Evolutionary conservation across 2,329 filamentous ascomycete genomes (phyloP).

Genomic region (Raffaelea arxii): DNA sequence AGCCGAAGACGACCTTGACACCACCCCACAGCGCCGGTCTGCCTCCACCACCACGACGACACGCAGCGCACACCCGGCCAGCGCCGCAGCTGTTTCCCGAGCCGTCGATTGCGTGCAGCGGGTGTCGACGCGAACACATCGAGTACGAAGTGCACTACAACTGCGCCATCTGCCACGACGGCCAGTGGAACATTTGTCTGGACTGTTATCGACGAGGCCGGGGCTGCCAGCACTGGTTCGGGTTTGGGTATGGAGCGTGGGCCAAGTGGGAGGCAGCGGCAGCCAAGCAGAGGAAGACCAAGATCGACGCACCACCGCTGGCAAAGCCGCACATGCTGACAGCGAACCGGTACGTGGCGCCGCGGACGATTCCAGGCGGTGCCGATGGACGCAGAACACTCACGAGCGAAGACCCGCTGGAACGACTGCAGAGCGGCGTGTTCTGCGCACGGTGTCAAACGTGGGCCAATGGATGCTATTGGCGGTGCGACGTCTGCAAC

Average conservation of each 20-base stretch:
- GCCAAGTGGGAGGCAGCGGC: constrained; percentile 50
- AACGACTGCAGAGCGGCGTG: constrained; percentile 64
- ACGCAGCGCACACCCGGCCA: neutral
- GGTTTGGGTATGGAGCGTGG: constrained; percentile 68
- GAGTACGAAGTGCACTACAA: constrained; percentile 83
- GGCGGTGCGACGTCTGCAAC: constrained; percentile 81
- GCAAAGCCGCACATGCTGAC: constrained; percentile 48
- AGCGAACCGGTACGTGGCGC: constrained; percentile 45
- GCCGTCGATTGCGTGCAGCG: constrained; percentile 63
- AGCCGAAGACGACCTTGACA: neutral
- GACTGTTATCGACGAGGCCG: constrained; percentile 67
- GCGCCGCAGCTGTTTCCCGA: constrained; percentile 51
- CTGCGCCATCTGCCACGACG: constrained; percentile 60
- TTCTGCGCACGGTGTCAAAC: constrained; percentile 72
- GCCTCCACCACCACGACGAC: neutral
- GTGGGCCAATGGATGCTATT: constrained; percentile 76
- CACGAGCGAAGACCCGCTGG: constrained; percentile 57
- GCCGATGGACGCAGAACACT: constrained; percentile 46
- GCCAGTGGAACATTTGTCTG: constrained; percentile 70
- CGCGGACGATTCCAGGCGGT: constrained; percentile 37
- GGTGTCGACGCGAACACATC: constrained; percentile 62
- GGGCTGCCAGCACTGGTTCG: constrained; percentile 81
- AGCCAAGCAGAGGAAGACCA: constrained; percentile 15
- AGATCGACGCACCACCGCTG: constrained; percentile 29
- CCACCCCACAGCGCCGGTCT: neutral